Evolutionary conservation across 345 rosid species (phyloP), one percentile per base, ranked within the genome.

Genomic region (Lumnitzera littorea): DNA sequence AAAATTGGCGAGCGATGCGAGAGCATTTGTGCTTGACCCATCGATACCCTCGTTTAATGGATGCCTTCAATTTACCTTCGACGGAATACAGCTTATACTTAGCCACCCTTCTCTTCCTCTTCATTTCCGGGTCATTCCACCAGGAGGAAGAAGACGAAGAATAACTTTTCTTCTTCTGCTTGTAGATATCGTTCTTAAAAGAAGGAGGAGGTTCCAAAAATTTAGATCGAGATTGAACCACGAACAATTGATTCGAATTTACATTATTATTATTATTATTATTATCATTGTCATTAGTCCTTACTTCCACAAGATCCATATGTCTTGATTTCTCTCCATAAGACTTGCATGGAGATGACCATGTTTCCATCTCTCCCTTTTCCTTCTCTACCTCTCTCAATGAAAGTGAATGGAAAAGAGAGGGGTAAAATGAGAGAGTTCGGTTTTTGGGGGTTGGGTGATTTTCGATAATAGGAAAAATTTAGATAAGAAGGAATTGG

Each of bases 11-110:
- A 65, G 76, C 10, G 62, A 84, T 48, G 36, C 67, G 68, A 0
- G 69, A 76, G 61, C 82, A 84, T 27, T 78, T 83, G 46, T 5
- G 12, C 58, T 82, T 87, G 57, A 84, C 13, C 87, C 89, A 85
- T n/a, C 72, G 62, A 60, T 53, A 64, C 20, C 95, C 81, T 48
- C 62, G 76, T 71, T 64, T 81, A 3, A 81, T 13, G 11, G 87
- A 70, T 50, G 55, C 24, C 55, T 79, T 85, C 50, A 81, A 63
- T 63, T 57, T 79, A 29, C 84, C 89, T 57, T 87, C 84, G 0
- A 62, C 73, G 0, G 77, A 48, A 57, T 85, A 83, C 15, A 81
- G 48, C 50, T 82, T 87, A 53, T 82, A 87, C 24, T 67, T 69
- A 5, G 64, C 64, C 2, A 66, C 53, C 46, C 55, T 50, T 58